A percentile compares a stretch with the other conserved stretches of the same genome.
These are phyloP conservation scores for Endothia cerciana DNA, from an alignment of 2,329 filamentous ascomycete species.

Conservation along the genomic window DNA sequence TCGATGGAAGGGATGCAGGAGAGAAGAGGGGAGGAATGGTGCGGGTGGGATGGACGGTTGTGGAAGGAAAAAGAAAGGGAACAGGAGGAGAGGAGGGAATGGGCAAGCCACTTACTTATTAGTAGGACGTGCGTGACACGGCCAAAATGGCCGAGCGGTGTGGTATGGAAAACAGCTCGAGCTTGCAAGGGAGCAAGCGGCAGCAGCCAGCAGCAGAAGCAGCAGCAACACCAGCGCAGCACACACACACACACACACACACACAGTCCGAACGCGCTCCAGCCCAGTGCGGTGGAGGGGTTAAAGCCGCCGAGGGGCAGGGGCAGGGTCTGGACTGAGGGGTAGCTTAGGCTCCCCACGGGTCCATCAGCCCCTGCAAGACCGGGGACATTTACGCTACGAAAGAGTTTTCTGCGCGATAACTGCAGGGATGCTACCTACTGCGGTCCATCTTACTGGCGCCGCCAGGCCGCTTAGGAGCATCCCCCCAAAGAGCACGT, in stretches of 20 bases:
- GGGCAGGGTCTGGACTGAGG: slow-evolving; percentile 17
- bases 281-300: slow-evolving; percentile 4
- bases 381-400: slow-evolving; percentile 8
- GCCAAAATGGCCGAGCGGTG: slow-evolving; percentile 20
- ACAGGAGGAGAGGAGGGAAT: slow-evolving; percentile 11
- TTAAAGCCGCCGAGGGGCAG: slow-evolving; percentile 16
- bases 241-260: too few species aligned
- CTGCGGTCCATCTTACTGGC: neutral
- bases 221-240: neutral
- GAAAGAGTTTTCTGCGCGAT: slow-evolving; percentile 6
- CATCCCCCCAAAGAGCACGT: neutral
- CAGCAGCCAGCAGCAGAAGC: slow-evolving; percentile 6
- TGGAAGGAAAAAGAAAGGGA: slow-evolving; percentile 13
- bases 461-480: neutral
- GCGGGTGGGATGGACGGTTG: slow-evolving; percentile 20
- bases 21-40: slow-evolving; percentile 23
- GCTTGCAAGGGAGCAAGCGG: slow-evolving; percentile 14
- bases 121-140: slow-evolving; percentile 13
- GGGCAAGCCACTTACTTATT: slow-evolving; percentile 27
- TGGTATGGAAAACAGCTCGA: slow-evolving; percentile 19
- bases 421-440: slow-evolving; percentile 2
- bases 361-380: slow-evolving; percentile 2
- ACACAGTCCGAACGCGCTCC: slow-evolving; percentile 8
- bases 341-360: slow-evolving; percentile 16
- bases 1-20: slow-evolving; percentile 26